phyloP scores from a whole-genome alignment of 176 grass and related monocot species.

The Triticum urartu region DNA sequence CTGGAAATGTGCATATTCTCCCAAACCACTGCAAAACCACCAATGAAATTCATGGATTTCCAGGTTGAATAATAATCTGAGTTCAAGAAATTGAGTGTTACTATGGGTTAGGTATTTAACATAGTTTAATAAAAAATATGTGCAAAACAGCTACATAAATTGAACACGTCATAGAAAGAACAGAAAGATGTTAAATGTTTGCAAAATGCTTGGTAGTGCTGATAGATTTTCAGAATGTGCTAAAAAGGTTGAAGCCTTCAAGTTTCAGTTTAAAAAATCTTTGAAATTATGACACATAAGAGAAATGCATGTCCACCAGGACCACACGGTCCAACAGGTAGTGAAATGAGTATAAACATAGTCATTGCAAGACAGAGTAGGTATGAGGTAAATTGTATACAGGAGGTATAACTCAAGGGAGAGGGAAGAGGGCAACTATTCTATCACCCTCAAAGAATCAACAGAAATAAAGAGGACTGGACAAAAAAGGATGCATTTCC shows the following conservation, averaged over 20 bases:
- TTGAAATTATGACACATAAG: slow-evolving; percentile 1
- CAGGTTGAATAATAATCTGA: too few species aligned
- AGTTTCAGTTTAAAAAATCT: background rate
- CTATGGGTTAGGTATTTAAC: too few species aligned
- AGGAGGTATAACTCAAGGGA: background rate
- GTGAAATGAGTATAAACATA: slow-evolving; percentile 13
- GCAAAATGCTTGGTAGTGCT: too few species aligned
- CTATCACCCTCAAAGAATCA: background rate
- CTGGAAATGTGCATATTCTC: background rate
- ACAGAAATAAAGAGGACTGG: slow-evolving; percentile 7
- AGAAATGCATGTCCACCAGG: background rate
- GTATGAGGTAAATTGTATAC: slow-evolving; percentile 21
- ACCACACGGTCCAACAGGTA: background rate
- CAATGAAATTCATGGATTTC: too few species aligned
- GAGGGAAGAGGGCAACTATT: background rate
- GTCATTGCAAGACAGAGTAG: background rate
- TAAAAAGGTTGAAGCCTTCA: too few species aligned
- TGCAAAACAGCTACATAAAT: too few species aligned
- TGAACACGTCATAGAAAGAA: too few species aligned
- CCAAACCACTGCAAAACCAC: background rate
- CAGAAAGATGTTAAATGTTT: too few species aligned
- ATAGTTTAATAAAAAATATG: too few species aligned
- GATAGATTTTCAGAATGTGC: too few species aligned
- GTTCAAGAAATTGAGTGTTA: too few species aligned
- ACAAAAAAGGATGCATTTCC: slow-evolving; percentile 22